Base-by-base conservation (phyloP, 495 filamentous ascomycete species). In the Aspergillus wentii region DNA sequence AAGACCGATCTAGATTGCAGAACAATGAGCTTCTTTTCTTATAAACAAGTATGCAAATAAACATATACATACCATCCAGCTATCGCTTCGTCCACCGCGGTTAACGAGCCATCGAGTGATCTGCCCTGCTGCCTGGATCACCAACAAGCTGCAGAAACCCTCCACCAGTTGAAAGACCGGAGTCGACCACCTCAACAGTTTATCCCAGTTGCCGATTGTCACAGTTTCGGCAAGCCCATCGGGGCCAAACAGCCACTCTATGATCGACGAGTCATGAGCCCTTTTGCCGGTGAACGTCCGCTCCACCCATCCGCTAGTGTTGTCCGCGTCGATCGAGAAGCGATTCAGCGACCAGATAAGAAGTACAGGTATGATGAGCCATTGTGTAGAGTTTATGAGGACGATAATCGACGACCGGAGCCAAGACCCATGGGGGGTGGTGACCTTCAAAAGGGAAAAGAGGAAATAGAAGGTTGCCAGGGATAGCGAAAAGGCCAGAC, bases 81-180 rank as follows among this genome's bases (percentile, higher is more conserved):
- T 92, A 66, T 98, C 92, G 44, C 88, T 88, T 44, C 86, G 78
- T 40, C 88, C 88, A 40, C 81, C 70, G 34, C 83, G 62, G 59
- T 96, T 98, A 29, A 96, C 90, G 14, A 96, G 77, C 83, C 87
- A 95, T 52, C 88, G 76, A n/a, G 92, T 94, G 38, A 96, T 88
- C 56, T 94, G 90, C 1, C 92, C 92, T 20, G 83, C 80, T 10
- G 89, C 86, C 61, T 98, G 92, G 37, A 98, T 96, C 33, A 98
- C 92, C 41, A 98, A 64, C 54, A 98, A 62, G 51, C 86, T 95
- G 65, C 92, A 96, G 64, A 98, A 98, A 2, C 92, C 92, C 62
- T 98, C 92, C 25, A 79, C 81, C 18, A 98, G 70, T 55, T 98
- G 92, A 64, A 96, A 98, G 10, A 94, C 72, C 0, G 92, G 92